Evolutionary conservation across 208 protist genomes (phyloP).

Genomic region (Acanthamoeba royreba): DNA sequence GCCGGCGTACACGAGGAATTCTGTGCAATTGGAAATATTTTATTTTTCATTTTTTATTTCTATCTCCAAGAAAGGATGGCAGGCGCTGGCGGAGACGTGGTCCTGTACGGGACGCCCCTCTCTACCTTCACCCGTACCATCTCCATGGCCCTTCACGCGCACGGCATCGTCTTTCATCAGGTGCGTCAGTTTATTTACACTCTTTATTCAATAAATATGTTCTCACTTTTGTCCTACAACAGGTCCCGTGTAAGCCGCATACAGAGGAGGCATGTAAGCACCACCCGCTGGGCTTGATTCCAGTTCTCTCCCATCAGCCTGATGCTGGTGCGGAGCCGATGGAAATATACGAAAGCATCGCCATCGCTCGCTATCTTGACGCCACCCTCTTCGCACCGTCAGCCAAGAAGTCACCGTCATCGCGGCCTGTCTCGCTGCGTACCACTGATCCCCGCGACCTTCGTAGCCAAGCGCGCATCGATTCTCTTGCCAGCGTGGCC

Average conservation of each 20-base stretch:
- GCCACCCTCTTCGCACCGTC: not conserved
- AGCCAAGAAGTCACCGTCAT: not conserved
- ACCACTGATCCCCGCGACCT: not conserved
- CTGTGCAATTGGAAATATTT: too few relatives aligned
- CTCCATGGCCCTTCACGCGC: not conserved
- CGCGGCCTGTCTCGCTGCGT: not conserved
- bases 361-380: not conserved
- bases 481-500: not conserved
- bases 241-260: not conserved
- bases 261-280: not conserved
- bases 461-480: not conserved
- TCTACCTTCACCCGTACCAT: slow-evolving; percentile 5
- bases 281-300: not conserved
- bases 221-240: not conserved
- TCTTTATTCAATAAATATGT: not conserved
- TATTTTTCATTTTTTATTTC: too few relatives aligned
- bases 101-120: not conserved
- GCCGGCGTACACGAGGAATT: too few relatives aligned
- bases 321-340: not conserved
- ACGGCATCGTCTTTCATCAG: not conserved
- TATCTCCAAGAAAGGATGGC: too few relatives aligned
- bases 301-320: not conserved
- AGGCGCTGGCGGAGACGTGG: too few relatives aligned
- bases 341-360: not conserved
- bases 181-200: not conserved